Percentiles rank a stretch among this genome's conserved stretches.
Evolutionary conservation across 495 filamentous ascomycete genomes (phyloP).

Genomic region (Annulohypoxylon nitens): DNA sequence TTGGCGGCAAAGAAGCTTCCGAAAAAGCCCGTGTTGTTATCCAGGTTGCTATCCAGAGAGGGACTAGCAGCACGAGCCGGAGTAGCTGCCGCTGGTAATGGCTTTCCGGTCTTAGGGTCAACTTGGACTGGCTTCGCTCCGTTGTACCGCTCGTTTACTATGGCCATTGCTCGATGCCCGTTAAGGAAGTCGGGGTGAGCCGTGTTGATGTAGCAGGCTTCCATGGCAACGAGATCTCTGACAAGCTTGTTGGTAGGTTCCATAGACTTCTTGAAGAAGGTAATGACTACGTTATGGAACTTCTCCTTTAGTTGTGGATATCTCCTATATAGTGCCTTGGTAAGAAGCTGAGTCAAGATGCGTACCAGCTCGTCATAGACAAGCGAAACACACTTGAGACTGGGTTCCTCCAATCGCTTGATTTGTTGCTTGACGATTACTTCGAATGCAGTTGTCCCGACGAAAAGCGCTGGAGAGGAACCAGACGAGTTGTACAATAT

Average conservation of each 20-base stretch:
- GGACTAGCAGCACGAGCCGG: constrained; percentile 79
- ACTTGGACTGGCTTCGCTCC: constrained; percentile 91
- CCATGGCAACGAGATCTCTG: constrained; percentile 92
- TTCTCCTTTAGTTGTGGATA: constrained; percentile 97
- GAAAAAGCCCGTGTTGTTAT: constrained; percentile 84
- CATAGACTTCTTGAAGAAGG: constrained; percentile 98
- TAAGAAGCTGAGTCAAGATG: constrained; percentile 89
- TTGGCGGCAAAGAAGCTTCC: constrained; percentile 97
- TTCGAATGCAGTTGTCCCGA: constrained; percentile 97
- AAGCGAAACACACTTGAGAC: constrained; percentile 93
- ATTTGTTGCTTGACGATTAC: constrained; percentile 99
- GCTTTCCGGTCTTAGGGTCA: constrained; percentile 98
- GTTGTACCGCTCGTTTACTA: constrained; percentile 90
- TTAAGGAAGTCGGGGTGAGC: constrained; percentile 98
- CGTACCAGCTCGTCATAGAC: constrained; percentile 98
- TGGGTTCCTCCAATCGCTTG: constrained; percentile 94
- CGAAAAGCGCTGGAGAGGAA: constrained; percentile 96
- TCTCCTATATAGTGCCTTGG: constrained; percentile 89
- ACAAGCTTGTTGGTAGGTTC: constrained; percentile 98
- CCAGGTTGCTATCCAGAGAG: constrained; percentile 65
- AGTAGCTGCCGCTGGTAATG: constrained; percentile 74
- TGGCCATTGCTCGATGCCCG: constrained; percentile 96
- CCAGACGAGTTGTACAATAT: constrained; percentile 99
- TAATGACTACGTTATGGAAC: constrained; percentile 92
- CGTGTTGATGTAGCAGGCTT: constrained; percentile 97